Conservation (phyloP, 495 filamentous ascomycete genomes). For the Trypethelium eluteriae region DNA sequence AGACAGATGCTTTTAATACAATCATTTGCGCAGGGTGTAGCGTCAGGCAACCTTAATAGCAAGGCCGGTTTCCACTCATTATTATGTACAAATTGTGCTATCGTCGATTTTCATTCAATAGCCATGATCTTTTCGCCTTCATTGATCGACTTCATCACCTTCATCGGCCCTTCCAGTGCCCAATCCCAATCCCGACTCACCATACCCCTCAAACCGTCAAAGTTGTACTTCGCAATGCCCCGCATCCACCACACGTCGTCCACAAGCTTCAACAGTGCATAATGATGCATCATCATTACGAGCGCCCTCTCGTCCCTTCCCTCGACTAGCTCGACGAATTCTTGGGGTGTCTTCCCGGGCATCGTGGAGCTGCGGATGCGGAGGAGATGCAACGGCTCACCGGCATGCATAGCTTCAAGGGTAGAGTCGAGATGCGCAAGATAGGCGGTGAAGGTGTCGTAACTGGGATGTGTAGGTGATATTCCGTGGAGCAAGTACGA, state of each 20-base stretch:
- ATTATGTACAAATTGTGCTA: not conserved
- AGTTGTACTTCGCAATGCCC: not conserved
- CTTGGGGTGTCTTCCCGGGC: not conserved
- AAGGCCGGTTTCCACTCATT: too few relatives aligned
- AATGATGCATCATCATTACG: slow-evolving; percentile 9
- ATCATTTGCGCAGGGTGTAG: too few relatives aligned
- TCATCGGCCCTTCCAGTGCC: not conserved
- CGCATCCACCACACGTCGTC: slow-evolving; percentile 2
- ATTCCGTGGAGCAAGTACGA: not conserved
- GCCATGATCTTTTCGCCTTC: not conserved
- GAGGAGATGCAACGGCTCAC: not conserved
- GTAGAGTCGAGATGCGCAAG: not conserved
- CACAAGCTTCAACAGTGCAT: slow-evolving; percentile 2
- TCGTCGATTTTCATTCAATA: not conserved
- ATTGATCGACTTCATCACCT: not conserved
- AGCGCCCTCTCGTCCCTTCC: not conserved
- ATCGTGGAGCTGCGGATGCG: not conserved
- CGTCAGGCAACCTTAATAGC: too few relatives aligned
- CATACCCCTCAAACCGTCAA: not conserved
- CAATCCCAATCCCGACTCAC: not conserved
- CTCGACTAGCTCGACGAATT: not conserved
- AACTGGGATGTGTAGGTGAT: not conserved
- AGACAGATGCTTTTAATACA: too few relatives aligned
- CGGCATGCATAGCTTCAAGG: not conserved
- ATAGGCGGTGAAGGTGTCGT: not conserved